Base-by-base conservation (phyloP, 2,329 filamentous ascomycete genomes). In the Colletotrichum phormii region DNA sequence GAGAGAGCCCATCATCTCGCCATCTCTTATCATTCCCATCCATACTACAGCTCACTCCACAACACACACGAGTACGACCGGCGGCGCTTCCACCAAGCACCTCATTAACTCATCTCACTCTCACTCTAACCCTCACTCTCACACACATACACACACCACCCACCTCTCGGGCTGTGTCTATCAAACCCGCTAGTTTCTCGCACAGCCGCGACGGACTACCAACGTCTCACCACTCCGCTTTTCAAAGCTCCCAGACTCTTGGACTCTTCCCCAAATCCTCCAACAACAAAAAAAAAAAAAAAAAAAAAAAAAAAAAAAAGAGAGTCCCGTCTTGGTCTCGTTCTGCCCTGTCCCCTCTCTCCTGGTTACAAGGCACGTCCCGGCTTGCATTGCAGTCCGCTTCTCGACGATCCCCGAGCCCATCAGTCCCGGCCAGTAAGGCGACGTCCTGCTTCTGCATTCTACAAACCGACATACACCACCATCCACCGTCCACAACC, bases 321-420 rank as follows among this genome's bases (percentile, higher is more conserved):
- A 42, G 37, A 42, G 37, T 42, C 29, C 42, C 53, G 9, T 26
- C 15, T 59, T 29, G 18, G 29, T 33, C 54, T 58, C 37, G 29
- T 61, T n/a, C 64, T 70, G 62, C 63, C 62, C 67, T 71, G 37
- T 71, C 62, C 57, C 42, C 18, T 49, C n/a, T 66, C 71, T 64
- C 58, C 24, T 51, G 26, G 54, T 42, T 71, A 74, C 74, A 74
- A 74, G 74, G 68, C 74, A 72, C 67, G 64, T 67, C 74, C 74
- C 64, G 64, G 67, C 64, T 72, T 67, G 72, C 72, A 74, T 72
- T 68, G 63, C 64, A 72, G 53, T 72, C 69, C 68, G 61, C 64
- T 65, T 60, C 53, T 72, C 51, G 63, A 72, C 72, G 70, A 72
- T 72, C 74, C 74, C 68, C 42, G 55, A 67, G n/a, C 64, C 67